Base-by-base conservation (phyloP, 2,329 filamentous ascomycete genomes). In the Colletotrichum caudatum region DNA sequence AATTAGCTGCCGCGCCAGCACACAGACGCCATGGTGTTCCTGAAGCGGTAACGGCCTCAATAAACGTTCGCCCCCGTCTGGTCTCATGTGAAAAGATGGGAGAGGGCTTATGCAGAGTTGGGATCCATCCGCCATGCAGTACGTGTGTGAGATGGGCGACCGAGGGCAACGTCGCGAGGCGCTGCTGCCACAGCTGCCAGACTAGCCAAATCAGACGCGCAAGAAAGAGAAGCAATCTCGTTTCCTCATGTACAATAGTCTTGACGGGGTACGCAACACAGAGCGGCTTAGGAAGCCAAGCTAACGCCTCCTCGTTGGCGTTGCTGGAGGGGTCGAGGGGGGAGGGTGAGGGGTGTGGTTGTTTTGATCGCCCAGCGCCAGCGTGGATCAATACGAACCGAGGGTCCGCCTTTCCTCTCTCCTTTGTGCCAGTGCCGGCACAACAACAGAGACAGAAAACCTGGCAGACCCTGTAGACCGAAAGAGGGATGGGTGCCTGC, bases 341-440 rank as follows among this genome's bases (percentile, higher is more conserved):
- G 54, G n/a, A n/a, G n/a, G n/a, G n/a, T n/a, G n/a, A n/a, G n/a
- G 54, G 26, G 14, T 16, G 39, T 50, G 65, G 69, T 60, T 29
- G 29, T 29, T 29, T 29, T 60, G 69, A 69, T 69, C 65, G 54
- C 65, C 60, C 69, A 69, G 35, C 66, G 48, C 54, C 65, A 41
- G 60, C 69, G 66, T 66, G 69, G 69, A 64, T 71, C 39, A 72
- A 72, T 72, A 72, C 69, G 69, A 72, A 71, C 41, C 41, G 59
- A 64, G 65, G 59, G 54, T 64, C 65, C 56, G 65, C 59, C 59
- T 48, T 68, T 51, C 56, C n/a, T 33, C 35, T 54, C 57, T 50
- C 57, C 51, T 71, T 57, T 58, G 64, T 71, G 64, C 64, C 68
- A 59, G 58, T 68, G 64, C 64, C 64, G 37, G 37, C 69, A 64